Base-by-base conservation (phyloP, 768 basidiomycete species). In the Tulasnella sp. region DNA sequence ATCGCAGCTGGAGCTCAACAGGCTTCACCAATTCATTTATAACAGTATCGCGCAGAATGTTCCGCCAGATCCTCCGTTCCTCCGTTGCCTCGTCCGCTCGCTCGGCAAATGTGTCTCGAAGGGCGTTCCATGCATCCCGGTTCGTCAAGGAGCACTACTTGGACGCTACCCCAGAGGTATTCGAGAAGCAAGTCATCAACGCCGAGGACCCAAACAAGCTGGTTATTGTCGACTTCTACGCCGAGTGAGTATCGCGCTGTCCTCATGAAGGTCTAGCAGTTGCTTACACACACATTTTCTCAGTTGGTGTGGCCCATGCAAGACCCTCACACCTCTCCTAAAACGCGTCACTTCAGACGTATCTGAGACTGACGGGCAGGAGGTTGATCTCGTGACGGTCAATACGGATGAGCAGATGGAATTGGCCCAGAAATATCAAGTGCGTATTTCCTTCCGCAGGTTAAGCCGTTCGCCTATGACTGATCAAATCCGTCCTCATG, bases 291-390 rank as follows among this genome's bases (percentile, higher is more conserved):
- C 23, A 23, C 4, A 18, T 37, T 18, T 76, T 23, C 51, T 1
- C 77, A 94, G 93, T 79, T 94, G 93, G 93, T 94, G 93, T 80
- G 85, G 87, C 9, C 93, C 93, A 51, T 95, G 93, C 85, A 91
- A 88, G 80, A 84, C 86, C 82, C 87, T 95, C 55, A 90, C 92
- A 0, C 93, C 93, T 35, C 83, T 92, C 75, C 85, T 95, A 32
- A 86, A 92, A 81, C 88, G 87, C 77, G 81, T 92, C n/a, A 87
- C 90, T 15, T 81, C 82, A 32, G 75, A 84, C 55, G 84, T 83
- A 70, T 88, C 83, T 78, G 82, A 91, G 4, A 89, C 88, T 15
- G 87, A 87, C 5, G 91, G 90, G 26, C 83, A 85, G 70, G 85
- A 89, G 0, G 82, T 93, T 6, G 93, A 94, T 84, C 86, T 95